Conservation (phyloP, 257 asterid genomes). For the Verbascum thapsus region DNA sequence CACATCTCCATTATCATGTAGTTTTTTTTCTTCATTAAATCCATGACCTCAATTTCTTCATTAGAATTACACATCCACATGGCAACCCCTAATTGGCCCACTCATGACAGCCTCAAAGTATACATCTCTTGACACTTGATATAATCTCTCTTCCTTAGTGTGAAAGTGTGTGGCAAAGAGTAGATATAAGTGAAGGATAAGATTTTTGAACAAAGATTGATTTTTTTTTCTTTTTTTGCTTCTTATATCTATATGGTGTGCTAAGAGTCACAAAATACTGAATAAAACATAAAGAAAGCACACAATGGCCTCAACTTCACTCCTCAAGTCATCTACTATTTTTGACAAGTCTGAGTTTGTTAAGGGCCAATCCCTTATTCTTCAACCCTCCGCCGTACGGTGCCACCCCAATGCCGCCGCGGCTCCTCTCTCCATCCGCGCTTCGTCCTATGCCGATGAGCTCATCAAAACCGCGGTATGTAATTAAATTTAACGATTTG, state of each 20-base stretch:
- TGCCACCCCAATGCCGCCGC: slow-evolving; percentile 37
- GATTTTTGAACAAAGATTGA: slow-evolving; percentile 25
- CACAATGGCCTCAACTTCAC: slow-evolving; percentile 61
- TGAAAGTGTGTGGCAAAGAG: slow-evolving; percentile 38
- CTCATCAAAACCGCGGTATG: slow-evolving; percentile 59
- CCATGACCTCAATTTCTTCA: too few species aligned
- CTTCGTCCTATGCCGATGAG: slow-evolving; percentile 59
- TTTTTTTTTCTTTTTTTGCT: not conserved
- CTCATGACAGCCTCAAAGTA: slow-evolving; percentile 43
- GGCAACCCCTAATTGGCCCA: slow-evolving; percentile 41
- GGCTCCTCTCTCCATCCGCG: slow-evolving; percentile 39
- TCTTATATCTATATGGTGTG: slow-evolving; percentile 11
- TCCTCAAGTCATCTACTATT: slow-evolving; percentile 55
- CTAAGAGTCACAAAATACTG: not conserved
- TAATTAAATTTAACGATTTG: not conserved
- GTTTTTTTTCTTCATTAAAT: not conserved
- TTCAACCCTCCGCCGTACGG: slow-evolving; percentile 42
- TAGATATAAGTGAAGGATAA: slow-evolving; percentile 40
- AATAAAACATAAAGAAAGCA: not conserved
- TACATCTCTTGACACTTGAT: slow-evolving; percentile 36
- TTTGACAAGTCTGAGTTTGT: slow-evolving; percentile 56
- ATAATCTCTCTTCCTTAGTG: slow-evolving; percentile 26
- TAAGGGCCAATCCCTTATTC: slow-evolving; percentile 46
- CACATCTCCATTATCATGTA: slow-evolving; percentile 16
- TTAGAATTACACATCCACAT: slow-evolving; percentile 26